Evolutionary conservation across 2,329 filamentous ascomycete species (phyloP).

Genomic region (Blastomyces gilchristii): DNA sequence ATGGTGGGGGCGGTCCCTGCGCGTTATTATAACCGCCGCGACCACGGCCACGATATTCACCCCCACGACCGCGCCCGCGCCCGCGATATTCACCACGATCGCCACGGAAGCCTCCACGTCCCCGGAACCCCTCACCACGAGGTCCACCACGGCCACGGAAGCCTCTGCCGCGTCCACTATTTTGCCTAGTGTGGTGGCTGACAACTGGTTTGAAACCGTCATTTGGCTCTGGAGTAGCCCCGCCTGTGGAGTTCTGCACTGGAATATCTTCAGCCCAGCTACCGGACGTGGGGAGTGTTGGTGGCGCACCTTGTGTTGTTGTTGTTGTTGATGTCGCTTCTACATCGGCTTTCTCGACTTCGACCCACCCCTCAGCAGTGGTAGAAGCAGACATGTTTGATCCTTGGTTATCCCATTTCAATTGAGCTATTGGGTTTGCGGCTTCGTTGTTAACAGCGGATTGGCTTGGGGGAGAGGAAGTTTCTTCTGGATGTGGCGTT

Average conservation of each 20-base stretch:
- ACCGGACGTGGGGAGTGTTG: slow-evolving; percentile 7
- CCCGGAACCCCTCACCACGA: slow-evolving; percentile 30
- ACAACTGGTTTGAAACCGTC: slow-evolving; percentile 30
- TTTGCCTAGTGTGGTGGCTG: slow-evolving; percentile 26
- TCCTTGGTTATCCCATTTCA: slow-evolving; percentile 46
- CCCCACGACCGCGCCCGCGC: slow-evolving; percentile 28
- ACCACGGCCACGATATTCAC: slow-evolving; percentile 26
- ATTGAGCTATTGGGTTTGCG: slow-evolving; percentile 40
- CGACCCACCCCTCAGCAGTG: slow-evolving; percentile 59
- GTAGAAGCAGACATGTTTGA: slow-evolving; percentile 38
- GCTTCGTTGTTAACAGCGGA: slow-evolving; percentile 32
- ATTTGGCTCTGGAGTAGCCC: slow-evolving; percentile 2
- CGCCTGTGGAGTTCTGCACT: slow-evolving; percentile 32
- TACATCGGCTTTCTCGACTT: slow-evolving; percentile 59
- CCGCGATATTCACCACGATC: slow-evolving; percentile 27
- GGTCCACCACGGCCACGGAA: slow-evolving; percentile 24
- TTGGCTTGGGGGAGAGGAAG: slow-evolving; percentile 28
- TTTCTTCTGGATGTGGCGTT: slow-evolving; percentile 18
- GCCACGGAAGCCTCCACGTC: slow-evolving; percentile 24
- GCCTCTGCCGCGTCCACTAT: slow-evolving; percentile 28
- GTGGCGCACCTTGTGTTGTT: slow-evolving; percentile 32
- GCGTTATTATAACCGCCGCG: slow-evolving; percentile 19
- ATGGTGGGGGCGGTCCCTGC: neutral
- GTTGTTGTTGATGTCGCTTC: slow-evolving; percentile 65
- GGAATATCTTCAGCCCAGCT: slow-evolving; percentile 79